These are phyloP conservation scores for Glebionis coronaria DNA, from an alignment of 129 eudicot genomes.

Conservation along the genomic window DNA sequence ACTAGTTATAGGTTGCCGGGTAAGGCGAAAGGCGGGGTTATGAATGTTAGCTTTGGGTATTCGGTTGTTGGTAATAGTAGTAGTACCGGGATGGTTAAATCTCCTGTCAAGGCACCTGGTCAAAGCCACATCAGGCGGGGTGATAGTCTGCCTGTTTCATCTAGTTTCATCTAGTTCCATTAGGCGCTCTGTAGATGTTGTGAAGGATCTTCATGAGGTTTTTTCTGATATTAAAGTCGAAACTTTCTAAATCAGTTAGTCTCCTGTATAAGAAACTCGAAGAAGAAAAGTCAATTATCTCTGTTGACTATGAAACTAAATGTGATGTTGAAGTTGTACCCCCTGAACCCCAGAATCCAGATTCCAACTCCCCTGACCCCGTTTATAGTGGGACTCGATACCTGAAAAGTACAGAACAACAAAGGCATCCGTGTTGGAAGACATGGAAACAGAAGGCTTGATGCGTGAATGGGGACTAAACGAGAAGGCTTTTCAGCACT, in stretches of 20 bases:
- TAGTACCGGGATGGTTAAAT: no score
- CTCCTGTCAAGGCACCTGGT: no score
- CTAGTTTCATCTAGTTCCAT: slow-evolving; percentile 34
- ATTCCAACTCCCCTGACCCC: slow-evolving; percentile 22
- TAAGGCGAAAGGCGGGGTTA: no score
- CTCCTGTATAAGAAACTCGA: slow-evolving; percentile 61
- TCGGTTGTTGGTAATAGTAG: no score
- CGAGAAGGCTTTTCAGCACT: no score
- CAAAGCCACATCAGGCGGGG: slow-evolving; percentile 39
- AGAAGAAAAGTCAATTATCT: slow-evolving; percentile 44
- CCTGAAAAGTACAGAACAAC: no score
- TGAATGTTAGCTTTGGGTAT: no score
- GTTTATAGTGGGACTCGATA: no score
- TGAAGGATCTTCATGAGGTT: slow-evolving; percentile 94
- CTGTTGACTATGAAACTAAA: slow-evolving; percentile 37
- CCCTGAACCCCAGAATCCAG: slow-evolving; percentile 31
- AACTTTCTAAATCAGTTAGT: slow-evolving; percentile 53
- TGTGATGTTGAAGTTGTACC: slow-evolving; percentile 27
- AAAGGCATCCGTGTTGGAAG: no score
- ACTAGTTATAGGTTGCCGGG: no score
- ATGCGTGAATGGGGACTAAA: no score
- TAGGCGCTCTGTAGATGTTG: slow-evolving; percentile 41
- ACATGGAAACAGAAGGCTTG: no score
- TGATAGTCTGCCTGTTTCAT: slow-evolving; percentile 58
- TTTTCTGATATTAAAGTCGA: slow-evolving; percentile 48